Base-by-base conservation (phyloP, 164 flowering plant species). In the Cinnamomum micranthum region DNA sequence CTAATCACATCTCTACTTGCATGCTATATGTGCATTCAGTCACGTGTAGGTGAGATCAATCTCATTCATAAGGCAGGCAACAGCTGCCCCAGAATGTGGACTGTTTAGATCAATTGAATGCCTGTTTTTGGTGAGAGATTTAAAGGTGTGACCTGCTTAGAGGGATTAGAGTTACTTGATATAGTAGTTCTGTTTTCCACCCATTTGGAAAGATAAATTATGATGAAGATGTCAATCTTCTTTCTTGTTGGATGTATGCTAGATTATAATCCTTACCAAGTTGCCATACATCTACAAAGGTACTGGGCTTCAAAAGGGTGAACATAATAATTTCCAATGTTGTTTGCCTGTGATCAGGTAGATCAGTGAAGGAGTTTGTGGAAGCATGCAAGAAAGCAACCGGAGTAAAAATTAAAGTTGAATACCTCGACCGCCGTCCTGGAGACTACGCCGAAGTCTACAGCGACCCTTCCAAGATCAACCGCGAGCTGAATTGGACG, bases 361-460 rank as follows among this genome's bases (percentile, higher is more conserved):
- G 97, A 78, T 95, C 99, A 15, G 99, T 95, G 4, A 95, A 90
- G 82, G 99, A 95, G 80, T 95, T 95, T 82, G 99, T 92, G 63
- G 94, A 92, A 72, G 99, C 98, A 5, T 92, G 98, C 70, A 95
- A 93, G 82, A 89, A 87, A 84, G 99, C 97, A 10, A 93, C 98
- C 0, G 97, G 94, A 19, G 87, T 79, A 11, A 68, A 90, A 55
- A 87, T 95, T 74, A 88, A 91, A 74, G 91, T 93, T 2, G 91
- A 93, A 0, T 93, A 75, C 77, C 86, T 93, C 0, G 81, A 82
- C 17, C 95, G 98, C 6, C 77, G 99, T 6, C 97, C 97, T 33
- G 99, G 99, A 65, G 99, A 95, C 78, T 93, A 95, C 74, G 99
- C 99, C 0, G 97, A 95, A 82, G 99, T 93, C 6, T 95, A 76